These are phyloP conservation scores for Pleurotus ostreatus DNA, from an alignment of 768 basidiomycete genomes.

Conservation along the genomic window DNA sequence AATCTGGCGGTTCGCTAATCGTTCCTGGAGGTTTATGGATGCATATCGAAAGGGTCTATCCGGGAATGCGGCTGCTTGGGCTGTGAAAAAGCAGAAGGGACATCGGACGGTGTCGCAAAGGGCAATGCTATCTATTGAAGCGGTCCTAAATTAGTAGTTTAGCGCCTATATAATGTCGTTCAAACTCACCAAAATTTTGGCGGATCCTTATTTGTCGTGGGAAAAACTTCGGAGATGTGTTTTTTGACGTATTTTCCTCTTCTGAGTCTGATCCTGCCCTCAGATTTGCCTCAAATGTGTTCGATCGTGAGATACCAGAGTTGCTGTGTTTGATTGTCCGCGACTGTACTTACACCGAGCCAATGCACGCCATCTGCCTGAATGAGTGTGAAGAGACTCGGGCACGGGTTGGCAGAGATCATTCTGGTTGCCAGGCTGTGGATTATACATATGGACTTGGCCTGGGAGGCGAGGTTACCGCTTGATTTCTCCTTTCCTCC, in stretches of 20 bases:
- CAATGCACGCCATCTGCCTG: no score
- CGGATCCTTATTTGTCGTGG: slow-evolving; percentile 15
- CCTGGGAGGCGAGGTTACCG: no score
- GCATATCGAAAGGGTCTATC: slow-evolving; percentile 17
- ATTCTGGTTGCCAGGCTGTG: slow-evolving; percentile 1
- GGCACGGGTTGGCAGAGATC: background rate
- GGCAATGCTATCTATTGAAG: slow-evolving; percentile 15
- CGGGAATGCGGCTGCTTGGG: slow-evolving; percentile 19
- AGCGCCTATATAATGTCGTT: background rate
- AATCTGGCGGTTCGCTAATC: slow-evolving; percentile 9
- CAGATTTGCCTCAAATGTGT: slow-evolving; percentile 17
- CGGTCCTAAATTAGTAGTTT: slow-evolving; percentile 17
- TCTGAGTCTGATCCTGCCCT: slow-evolving; percentile 18
- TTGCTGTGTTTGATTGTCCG: slow-evolving; percentile 23
- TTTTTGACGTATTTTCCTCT: slow-evolving; percentile 16
- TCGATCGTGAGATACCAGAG: slow-evolving; percentile 8
- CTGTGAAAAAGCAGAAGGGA: slow-evolving; percentile 15
- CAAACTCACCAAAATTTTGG: slow-evolving; percentile 20
- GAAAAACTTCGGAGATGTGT: slow-evolving; percentile 18
- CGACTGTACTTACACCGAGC: slow-evolving; percentile 14
- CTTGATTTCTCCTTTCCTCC: background rate
- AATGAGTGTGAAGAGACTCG: no score
- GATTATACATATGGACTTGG: background rate
- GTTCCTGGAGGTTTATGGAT: slow-evolving; percentile 18
- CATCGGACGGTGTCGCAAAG: slow-evolving; percentile 16